phyloP scores from a whole-genome alignment of 495 filamentous ascomycete genomes.

The Bombardia bombarda region DNA sequence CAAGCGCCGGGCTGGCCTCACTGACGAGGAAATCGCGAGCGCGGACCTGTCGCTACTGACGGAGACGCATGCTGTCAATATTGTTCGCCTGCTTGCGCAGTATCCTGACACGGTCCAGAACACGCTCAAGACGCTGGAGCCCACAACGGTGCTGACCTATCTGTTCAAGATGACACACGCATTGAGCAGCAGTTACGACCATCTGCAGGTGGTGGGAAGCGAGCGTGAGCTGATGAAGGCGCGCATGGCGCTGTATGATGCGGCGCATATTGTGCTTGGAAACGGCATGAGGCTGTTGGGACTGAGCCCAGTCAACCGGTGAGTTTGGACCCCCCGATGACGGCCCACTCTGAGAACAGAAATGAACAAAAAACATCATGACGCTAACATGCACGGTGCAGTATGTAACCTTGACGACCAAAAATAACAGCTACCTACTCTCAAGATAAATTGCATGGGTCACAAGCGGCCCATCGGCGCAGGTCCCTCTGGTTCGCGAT shows the following conservation, averaged over 20 bases:
- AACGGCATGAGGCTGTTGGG: constrained; percentile 83
- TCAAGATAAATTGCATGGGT: no score
- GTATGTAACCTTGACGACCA: no score
- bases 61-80: constrained; percentile 51
- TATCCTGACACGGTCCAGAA: constrained; percentile 59
- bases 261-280: constrained; percentile 65
- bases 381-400: no score
- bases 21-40: constrained; percentile 43
- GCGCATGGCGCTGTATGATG: constrained; percentile 74
- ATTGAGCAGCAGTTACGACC: constrained; percentile 75
- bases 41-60: constrained; percentile 51
- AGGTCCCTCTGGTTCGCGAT: no score
- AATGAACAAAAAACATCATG: no score
- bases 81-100: constrained; percentile 52
- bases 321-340: constrained; percentile 3
- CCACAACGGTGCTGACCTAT: constrained; percentile 65
- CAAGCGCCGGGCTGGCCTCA: constrained; percentile 43
- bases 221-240: constrained; percentile 63
- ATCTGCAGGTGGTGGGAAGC: constrained; percentile 70
- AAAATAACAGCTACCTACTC: no score
- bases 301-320: constrained; percentile 65
- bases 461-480: no score
- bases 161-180: constrained; percentile 85
- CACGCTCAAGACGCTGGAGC: constrained; percentile 57
- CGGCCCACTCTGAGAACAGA: no score